These are phyloP conservation scores for Areca catechu DNA, from an alignment of 176 grass and related monocot genomes.

Conservation along the genomic window DNA sequence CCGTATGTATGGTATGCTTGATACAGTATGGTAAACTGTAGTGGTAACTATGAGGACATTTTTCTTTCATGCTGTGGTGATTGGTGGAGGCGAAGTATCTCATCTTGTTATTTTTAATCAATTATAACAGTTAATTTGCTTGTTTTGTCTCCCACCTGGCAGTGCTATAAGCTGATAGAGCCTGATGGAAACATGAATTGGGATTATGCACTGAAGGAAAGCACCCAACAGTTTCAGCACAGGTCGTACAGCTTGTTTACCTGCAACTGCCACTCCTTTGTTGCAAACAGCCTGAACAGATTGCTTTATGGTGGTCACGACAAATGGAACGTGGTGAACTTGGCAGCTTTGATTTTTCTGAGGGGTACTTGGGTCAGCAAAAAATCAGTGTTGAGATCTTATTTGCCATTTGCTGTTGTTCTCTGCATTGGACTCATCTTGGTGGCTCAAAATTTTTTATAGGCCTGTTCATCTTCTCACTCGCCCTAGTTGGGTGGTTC, in stretches of 20 bases:
- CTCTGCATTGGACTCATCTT: slow-evolving; percentile 35
- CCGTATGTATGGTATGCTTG: no score
- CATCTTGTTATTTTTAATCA: background rate
- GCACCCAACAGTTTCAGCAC: slow-evolving; percentile 76
- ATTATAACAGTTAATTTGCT: background rate
- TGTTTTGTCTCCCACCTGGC: slow-evolving; percentile 9
- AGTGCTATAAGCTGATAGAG: slow-evolving; percentile 61
- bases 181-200: slow-evolving; percentile 36
- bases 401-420: slow-evolving; percentile 39
- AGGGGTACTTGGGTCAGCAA: slow-evolving; percentile 54
- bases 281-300: slow-evolving; percentile 71
- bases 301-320: slow-evolving; percentile 47
- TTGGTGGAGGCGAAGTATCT: no score
- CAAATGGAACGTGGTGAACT: slow-evolving; percentile 81
- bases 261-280: slow-evolving; percentile 97
- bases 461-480: slow-evolving; percentile 29
- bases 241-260: slow-evolving; percentile 83
- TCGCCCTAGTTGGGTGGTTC: slow-evolving; percentile 62
- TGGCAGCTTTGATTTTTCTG: slow-evolving; percentile 61
- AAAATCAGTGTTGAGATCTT: slow-evolving; percentile 36
- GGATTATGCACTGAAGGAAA: slow-evolving; percentile 56
- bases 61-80: no score
- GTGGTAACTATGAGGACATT: no score
- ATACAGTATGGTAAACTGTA: no score
- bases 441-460: slow-evolving; percentile 38